These are phyloP conservation scores for Sextonia rubra DNA, from an alignment of 164 flowering plant genomes.

Conservation along the genomic window DNA sequence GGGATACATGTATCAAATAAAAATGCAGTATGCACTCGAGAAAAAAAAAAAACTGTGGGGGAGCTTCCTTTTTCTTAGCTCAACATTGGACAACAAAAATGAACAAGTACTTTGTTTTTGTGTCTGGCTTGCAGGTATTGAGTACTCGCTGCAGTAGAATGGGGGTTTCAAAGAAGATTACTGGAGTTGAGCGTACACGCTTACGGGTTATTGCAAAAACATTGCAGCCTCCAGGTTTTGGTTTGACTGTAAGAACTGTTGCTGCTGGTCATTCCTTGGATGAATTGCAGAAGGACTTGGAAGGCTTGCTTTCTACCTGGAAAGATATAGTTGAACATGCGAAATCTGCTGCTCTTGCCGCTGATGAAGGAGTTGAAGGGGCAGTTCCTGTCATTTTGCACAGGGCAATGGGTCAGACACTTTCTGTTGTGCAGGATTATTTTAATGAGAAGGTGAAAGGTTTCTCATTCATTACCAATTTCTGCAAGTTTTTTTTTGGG, in stretches of 20 bases:
- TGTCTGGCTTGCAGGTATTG: slow-evolving; percentile 53
- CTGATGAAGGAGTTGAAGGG: slow-evolving; percentile 92
- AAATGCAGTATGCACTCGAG: too few species aligned
- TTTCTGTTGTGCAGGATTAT: slow-evolving; percentile 89
- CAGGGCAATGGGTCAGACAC: slow-evolving; percentile 92
- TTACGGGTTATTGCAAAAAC: slow-evolving; percentile 82
- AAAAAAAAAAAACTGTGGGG: too few species aligned
- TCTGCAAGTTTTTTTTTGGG: background rate
- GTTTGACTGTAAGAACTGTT: slow-evolving; percentile 90
- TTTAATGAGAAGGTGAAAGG: slow-evolving; percentile 69
- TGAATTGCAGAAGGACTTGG: slow-evolving; percentile 85
- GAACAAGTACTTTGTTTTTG: background rate
- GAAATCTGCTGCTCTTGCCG: slow-evolving; percentile 88
- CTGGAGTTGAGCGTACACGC: slow-evolving; percentile 84
- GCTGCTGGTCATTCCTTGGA: slow-evolving; percentile 87
- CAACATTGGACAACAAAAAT: background rate
- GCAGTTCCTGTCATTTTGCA: slow-evolving; percentile 81
- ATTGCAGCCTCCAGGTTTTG: slow-evolving; percentile 90
- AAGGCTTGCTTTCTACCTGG: slow-evolving; percentile 84
- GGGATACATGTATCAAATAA: too few species aligned
- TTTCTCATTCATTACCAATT: background rate
- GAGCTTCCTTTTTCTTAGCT: too few species aligned
- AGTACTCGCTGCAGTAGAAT: slow-evolving; percentile 55
- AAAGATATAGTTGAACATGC: slow-evolving; percentile 81
- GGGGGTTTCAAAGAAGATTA: slow-evolving; percentile 82